These are phyloP conservation scores for Yamadazyma nakazawae DNA, from an alignment of 805 yeast genomes.

Conservation along the genomic window DNA sequence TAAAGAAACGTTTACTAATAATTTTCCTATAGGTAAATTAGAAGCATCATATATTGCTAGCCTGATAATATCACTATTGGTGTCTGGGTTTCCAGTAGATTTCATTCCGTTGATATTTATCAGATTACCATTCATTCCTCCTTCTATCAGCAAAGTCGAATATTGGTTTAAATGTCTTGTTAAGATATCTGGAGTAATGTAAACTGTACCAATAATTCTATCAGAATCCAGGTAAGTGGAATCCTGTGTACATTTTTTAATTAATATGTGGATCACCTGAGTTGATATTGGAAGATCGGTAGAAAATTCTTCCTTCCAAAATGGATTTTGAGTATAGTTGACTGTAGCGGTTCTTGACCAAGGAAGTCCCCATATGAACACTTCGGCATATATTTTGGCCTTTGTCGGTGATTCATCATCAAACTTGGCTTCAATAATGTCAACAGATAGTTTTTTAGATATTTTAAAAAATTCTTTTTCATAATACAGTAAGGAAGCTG, in stretches of 20 bases:
- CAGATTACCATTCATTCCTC: slow-evolving; percentile 18
- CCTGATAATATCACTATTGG: slow-evolving; percentile 37
- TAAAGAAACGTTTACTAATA: slow-evolving; percentile 49
- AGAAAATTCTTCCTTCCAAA: slow-evolving; percentile 79
- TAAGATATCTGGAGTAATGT: slow-evolving; percentile 51
- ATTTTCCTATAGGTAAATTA: slow-evolving; percentile 52
- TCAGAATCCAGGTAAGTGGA: slow-evolving; percentile 24
- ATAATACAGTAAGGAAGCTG: slow-evolving; percentile 12
- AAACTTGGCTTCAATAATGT: slow-evolving; percentile 64
- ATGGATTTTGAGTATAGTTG: slow-evolving; percentile 49
- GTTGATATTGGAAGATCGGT: slow-evolving; percentile 58
- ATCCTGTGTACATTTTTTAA: slow-evolving; percentile 32
- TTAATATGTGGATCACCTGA: slow-evolving; percentile 47
- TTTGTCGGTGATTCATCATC: slow-evolving; percentile 23
- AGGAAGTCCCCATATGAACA: slow-evolving; percentile 65
- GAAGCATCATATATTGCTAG: slow-evolving; percentile 42
- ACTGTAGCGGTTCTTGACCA: slow-evolving; percentile 79
- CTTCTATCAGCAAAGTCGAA: slow-evolving; percentile 34
- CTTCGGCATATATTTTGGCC: slow-evolving; percentile 58
- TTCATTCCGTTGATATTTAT: slow-evolving; percentile 19
- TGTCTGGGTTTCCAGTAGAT: slow-evolving; percentile 4
- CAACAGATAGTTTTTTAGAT: slow-evolving; percentile 51
- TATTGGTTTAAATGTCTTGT: slow-evolving; percentile 27
- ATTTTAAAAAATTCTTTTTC: slow-evolving; percentile 45
- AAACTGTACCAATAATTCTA: slow-evolving; percentile 50